These are phyloP conservation scores for Trichoderma breve DNA, from an alignment of 2,329 filamentous ascomycete genomes.

Conservation along the genomic window DNA sequence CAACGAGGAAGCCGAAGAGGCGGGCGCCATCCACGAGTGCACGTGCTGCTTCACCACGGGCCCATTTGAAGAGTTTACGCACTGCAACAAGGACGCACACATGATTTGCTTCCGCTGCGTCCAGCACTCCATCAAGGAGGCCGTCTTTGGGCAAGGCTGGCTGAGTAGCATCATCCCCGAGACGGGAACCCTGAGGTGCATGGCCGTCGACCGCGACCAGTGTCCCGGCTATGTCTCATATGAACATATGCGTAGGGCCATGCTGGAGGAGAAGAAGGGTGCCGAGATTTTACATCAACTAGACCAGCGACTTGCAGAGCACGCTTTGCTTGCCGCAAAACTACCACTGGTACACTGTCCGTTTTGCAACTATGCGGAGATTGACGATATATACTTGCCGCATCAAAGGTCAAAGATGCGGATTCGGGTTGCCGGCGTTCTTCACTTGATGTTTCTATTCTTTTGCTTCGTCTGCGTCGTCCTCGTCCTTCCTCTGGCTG, in stretches of 20 bases:
- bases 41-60: constrained; percentile 73
- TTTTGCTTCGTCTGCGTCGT: constrained; percentile 55
- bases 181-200: constrained; percentile 73
- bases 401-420: constrained; percentile 53
- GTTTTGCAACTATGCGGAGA: constrained; percentile 88
- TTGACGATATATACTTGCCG: constrained; percentile 72
- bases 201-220: constrained; percentile 69
- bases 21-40: constrained; percentile 64
- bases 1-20: constrained; percentile 56
- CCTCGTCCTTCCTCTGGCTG: constrained; percentile 52
- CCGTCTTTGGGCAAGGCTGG: constrained; percentile 92
- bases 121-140: constrained; percentile 76
- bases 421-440: constrained; percentile 52
- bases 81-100: constrained; percentile 68
- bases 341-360: constrained; percentile 80
- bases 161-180: constrained; percentile 71
- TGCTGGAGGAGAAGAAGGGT: constrained; percentile 67
- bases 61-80: constrained; percentile 70
- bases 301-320: constrained; percentile 74
- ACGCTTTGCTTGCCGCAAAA: constrained; percentile 69
- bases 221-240: constrained; percentile 73
- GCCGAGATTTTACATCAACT: constrained; percentile 71
- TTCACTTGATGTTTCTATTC: constrained; percentile 50
- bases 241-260: constrained; percentile 68
- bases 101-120: constrained; percentile 81